A percentile compares a stretch with the other conserved stretches of the same genome.
Conservation (phyloP, 192 early-diverging fungal genomes). For the Rhizoclosmatium sp. region DNA sequence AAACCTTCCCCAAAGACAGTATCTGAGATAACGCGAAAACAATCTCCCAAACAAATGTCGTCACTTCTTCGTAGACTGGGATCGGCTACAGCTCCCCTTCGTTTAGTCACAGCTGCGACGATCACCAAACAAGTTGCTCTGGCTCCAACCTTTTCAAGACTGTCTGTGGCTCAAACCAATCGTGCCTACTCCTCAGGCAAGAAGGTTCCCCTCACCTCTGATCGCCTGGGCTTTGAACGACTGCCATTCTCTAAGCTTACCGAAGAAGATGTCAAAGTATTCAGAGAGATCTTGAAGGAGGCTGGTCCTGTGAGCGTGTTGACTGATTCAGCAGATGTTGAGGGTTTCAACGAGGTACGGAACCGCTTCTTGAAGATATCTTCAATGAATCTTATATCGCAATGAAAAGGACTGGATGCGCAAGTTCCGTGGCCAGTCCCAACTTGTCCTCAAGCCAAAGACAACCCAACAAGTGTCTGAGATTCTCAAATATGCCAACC, state of each 20-base stretch:
- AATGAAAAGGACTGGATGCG: constrained; percentile 84
- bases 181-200: background rate
- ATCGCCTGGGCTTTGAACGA: constrained; percentile 35
- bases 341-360: constrained; percentile 54
- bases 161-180: background rate
- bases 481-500: constrained; percentile 89
- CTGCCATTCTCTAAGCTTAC: constrained; percentile 44
- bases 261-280: constrained; percentile 33
- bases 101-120: too few relatives aligned
- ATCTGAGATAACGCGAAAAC: too few relatives aligned
- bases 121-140: too few relatives aligned
- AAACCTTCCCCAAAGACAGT: background rate
- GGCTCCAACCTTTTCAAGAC: too few relatives aligned
- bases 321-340: constrained; percentile 41
- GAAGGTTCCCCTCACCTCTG: constrained; percentile 31
- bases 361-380: background rate
- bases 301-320: constrained; percentile 20
- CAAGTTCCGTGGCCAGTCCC: constrained; percentile 88
- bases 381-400: background rate
- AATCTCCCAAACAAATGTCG: background rate
- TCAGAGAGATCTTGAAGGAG: constrained; percentile 30
- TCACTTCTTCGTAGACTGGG: background rate
- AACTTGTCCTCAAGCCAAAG: constrained; percentile 85
- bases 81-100: too few relatives aligned
- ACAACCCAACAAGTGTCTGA: constrained; percentile 83